Evolutionary conservation across 805 yeast genomes (phyloP), one percentile per base, ranked within the genome.

Genomic region (Monosporozyma aerobia): DNA sequence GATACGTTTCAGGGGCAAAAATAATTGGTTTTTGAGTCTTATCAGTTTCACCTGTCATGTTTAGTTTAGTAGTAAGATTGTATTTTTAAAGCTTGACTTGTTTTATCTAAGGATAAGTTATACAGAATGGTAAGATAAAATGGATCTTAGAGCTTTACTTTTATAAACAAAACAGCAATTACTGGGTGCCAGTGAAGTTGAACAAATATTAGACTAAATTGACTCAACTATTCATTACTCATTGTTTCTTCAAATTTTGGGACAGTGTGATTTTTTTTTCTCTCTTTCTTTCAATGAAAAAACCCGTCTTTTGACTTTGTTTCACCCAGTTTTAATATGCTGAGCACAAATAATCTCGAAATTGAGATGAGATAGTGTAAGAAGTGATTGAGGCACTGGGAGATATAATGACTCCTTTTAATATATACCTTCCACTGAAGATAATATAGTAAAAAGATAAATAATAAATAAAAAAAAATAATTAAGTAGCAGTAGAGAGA

Each of bases 1-100:
- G 97, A 60, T 87, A 86, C 0, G 96, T 87, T 61, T 83, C 79
- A 23, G 96, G 96, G 2, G 96, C 96, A 69, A 88, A 82, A 61
- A 76, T 62, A 29, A 66, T 57, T 44, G 70, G 70, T 10, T 58
- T 64, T 48, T 67, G 63, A 19, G 68, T 63, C 44, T 56, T 58
- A 7, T 59, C 59, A 32, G 59, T 19, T 16, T 55, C 57, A 23
- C 56, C 59, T 52, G 60, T 49, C 64, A 60, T 62, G 16, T 35
- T 13, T 16, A 35, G 13, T 19, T 9, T 43, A 13, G 27, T 39
- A 9, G 43, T 39, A 6, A 39, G 10, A 3, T 22, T 39, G 19
- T 39, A 8, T 5, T 19, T 11, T 39, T 39, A 19, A 16, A 19
- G 11, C n/a, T 39, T 16, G 25, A 39, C 4, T 19, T 19, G 23